Base-by-base conservation (phyloP, 2,329 filamentous ascomycete genomes). In the Dactylellina drechsleri region DNA sequence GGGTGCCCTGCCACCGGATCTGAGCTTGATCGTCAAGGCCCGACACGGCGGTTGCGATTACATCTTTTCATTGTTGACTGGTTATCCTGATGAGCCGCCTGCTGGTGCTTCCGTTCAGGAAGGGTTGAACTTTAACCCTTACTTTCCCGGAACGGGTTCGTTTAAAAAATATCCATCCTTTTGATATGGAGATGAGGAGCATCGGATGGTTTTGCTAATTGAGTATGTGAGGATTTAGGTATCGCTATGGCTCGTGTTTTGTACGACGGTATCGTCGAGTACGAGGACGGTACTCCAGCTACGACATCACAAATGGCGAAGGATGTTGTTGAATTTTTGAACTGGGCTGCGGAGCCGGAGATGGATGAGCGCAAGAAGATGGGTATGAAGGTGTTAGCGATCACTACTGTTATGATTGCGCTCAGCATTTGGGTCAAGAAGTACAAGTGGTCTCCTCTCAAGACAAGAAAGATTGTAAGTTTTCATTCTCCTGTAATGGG, bases 361-460 rank as follows among this genome's bases (percentile, higher is more conserved):
- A 97, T 97, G 93, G 95, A 99, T 82, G 90, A 97, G 83, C 91
- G 95, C 82, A 99, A 99, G 91, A 95, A 93, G 87, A 99, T 98
- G 95, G 95, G 95, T 81, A 89, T 96, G 88, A 98, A 99, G 90
- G 92, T 96, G 65, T 83, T 99, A 80, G 89, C 91, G 79, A 88
- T 97, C 79, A 89, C 89, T 66, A 87, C 90, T 76, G 88, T 90
- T 77, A 86, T 99, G 77, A 91, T 92, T 82, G 92, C 92, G 68
- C 81, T 98, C 81, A 96, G 91, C 83, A 89, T 99, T 80, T 99
- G 93, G 93, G 91, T 98, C 79, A 99, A 99, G 91, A 90, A 93
- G 86, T 99, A 99, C 90, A 99, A 98, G 89, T 99, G 95, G 95
- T 87, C 93, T 76, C 90, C 91, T 81, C 85, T 99, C 83, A 99